Evolutionary conservation across 75 land plant genomes (phyloP).

Genomic region (Picea sitchensis): DNA sequence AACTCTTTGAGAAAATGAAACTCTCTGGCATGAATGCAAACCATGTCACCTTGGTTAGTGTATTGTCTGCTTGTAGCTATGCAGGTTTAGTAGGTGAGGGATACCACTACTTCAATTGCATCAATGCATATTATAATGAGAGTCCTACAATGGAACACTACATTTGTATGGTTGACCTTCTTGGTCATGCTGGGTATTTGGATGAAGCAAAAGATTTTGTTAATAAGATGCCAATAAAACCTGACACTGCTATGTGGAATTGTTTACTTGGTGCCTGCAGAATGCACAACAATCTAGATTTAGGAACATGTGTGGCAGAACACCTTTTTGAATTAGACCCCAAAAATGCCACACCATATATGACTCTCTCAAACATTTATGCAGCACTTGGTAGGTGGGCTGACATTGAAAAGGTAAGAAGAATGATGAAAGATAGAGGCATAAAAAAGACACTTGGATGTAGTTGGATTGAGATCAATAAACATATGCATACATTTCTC

Average conservation of each 20-base stretch:
- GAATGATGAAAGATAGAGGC: conserved; percentile 7
- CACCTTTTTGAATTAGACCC: conserved; percentile 9
- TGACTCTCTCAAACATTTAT: conserved; percentile 9
- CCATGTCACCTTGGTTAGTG: conserved; percentile 13
- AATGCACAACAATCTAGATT: conserved; percentile 1
- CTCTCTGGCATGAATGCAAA: not conserved
- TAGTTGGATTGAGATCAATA: conserved; percentile 2
- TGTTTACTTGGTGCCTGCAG: conserved; percentile 11
- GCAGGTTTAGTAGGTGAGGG: conserved; percentile 16
- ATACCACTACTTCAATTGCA: conserved; percentile 6
- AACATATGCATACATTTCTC: not conserved
- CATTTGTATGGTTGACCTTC: conserved; percentile 12
- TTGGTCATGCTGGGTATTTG: conserved; percentile 7
- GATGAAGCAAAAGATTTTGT: conserved; percentile 8
- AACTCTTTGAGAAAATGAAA: conserved; percentile 15
- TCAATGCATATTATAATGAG: not conserved
- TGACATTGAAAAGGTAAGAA: conserved; percentile 10
- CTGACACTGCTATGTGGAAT: not conserved
- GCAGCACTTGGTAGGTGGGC: conserved; percentile 9
- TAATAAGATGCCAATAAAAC: conserved; percentile 6
- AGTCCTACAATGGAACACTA: conserved; percentile 11
- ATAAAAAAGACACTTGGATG: not conserved
- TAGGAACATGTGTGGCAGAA: conserved; percentile 5
- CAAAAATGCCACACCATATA: not conserved
- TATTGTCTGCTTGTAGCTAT: conserved; percentile 27